Conservation (phyloP, 2,329 filamentous ascomycete species). For the Sarocladiaceae sp. region DNA sequence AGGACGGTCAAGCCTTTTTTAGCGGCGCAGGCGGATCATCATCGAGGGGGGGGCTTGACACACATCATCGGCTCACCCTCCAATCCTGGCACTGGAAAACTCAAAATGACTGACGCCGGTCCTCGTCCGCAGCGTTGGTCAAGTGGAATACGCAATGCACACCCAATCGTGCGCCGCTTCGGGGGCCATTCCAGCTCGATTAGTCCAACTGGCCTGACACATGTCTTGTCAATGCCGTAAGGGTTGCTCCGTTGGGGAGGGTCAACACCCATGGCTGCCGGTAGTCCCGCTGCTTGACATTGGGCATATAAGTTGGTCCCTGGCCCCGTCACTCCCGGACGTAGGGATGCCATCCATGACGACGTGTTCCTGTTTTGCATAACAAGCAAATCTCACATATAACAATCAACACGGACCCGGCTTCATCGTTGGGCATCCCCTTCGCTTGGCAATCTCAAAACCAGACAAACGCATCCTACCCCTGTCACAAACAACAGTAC, state of each 20-base stretch:
- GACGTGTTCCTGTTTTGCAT: conserved; percentile 1
- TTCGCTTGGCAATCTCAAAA: conserved; percentile 5
- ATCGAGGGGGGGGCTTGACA: not conserved
- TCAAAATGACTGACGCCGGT: not conserved
- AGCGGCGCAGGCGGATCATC: conserved; percentile 7
- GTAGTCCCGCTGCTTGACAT: conserved; percentile 4
- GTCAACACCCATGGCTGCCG: not conserved
- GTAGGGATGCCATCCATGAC: conserved; percentile 3
- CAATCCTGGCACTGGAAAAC: not conserved
- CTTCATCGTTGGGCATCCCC: conserved; percentile 1
- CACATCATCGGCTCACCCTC: not conserved
- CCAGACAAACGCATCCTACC: not conserved
- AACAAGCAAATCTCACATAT: conserved; percentile 7
- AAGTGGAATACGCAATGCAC: not conserved
- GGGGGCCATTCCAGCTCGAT: not conserved
- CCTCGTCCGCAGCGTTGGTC: not conserved
- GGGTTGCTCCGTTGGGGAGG: not conserved
- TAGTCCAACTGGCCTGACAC: conserved; percentile 4
- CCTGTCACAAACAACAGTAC: not conserved
- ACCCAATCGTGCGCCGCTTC: not conserved
- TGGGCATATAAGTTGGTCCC: not conserved
- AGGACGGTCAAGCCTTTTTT: conserved; percentile 6
- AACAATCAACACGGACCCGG: not conserved
- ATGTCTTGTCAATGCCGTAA: conserved; percentile 9
- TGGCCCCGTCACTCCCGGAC: not conserved